Base-by-base conservation (phyloP, 192 early-diverging fungal species). In the Coemansia sp. region DNA sequence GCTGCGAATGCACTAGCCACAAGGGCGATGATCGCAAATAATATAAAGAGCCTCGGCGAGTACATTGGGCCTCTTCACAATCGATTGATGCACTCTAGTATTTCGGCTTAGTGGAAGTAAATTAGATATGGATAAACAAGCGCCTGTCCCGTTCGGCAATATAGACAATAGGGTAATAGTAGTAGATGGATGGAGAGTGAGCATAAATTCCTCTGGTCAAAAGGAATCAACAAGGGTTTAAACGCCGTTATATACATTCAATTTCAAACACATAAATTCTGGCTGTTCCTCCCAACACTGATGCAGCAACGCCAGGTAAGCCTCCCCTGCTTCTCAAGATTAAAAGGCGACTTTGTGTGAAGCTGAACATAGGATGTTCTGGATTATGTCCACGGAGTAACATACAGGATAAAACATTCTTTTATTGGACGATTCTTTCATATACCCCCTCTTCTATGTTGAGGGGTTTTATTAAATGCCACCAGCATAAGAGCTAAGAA, bases 1-100 rank as follows among this genome's bases (percentile, higher is more conserved):
- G 64, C 64, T 3, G 57, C 64, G 33, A 66, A 41, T 14, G 47
- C 64, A 17, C 64, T 31, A 3, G 50, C 57, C 29, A 59, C 34
- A 4, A 66, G 57, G 28, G 64, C 48, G 3, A 58, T 27, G 1
- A 59, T 25, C 47, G 37, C 20, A 38, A 59, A 58, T 34, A 66
- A 14, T 11, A 57, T 20, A 20, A 57, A n/a, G n/a, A 44, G 23
- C n/a, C 29, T 66, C 25, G 47, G 19, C 47, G 57, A 66, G 27
- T 42, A 42, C 64, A 66, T 66, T 59, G 55, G 17, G 29, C 17
- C 45, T 48, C 22, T 20, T 48, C 25, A 13, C 45, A 9, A 25
- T 27, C 23, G 6, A 15, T 25, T 25, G 45, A 7, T 25, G 20
- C 13, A 2, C 1, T 48, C 25, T 23, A 23, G 23, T 11, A 23